Evolutionary conservation across 495 filamentous ascomycete species (phyloP).

Genomic region (Aspergillus biplanus): DNA sequence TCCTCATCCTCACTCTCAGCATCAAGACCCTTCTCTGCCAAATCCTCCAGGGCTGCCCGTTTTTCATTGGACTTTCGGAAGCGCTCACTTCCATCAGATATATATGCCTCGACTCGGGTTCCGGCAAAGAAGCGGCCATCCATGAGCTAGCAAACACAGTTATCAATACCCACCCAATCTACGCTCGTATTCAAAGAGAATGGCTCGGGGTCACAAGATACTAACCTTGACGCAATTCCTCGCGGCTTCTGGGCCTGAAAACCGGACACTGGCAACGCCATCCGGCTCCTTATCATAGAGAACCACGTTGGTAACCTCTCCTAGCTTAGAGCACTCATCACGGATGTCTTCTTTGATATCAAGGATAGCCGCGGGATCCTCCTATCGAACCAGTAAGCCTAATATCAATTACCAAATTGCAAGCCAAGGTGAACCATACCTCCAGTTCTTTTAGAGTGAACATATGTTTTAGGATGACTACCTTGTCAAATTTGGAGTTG

Average conservation of each 20-base stretch:
- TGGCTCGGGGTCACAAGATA: constrained; percentile 10
- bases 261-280: constrained; percentile 84
- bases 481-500: constrained; percentile 68
- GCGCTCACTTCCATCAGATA: constrained; percentile 73
- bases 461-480: constrained; percentile 91
- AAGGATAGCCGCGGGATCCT: constrained; percentile 79
- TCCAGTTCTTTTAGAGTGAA: constrained; percentile 86
- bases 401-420: neutral
- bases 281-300: constrained; percentile 88
- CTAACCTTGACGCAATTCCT: constrained; percentile 68
- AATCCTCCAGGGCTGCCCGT: constrained; percentile 45
- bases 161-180: neutral
- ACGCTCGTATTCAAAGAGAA: neutral
- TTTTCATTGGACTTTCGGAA: constrained; percentile 69
- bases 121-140: constrained; percentile 79
- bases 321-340: constrained; percentile 85
- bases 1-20: constrained; percentile 49
- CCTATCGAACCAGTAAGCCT: constrained; percentile 44
- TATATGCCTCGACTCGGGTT: constrained; percentile 73
- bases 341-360: constrained; percentile 95
- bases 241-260: constrained; percentile 69
- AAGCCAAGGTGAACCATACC: constrained; percentile 34
- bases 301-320: constrained; percentile 86
- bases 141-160: constrained; percentile 57
- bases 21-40: constrained; percentile 47